Conservation (phyloP, 306 rosid species). For the Elaeagnus macrophylla region DNA sequence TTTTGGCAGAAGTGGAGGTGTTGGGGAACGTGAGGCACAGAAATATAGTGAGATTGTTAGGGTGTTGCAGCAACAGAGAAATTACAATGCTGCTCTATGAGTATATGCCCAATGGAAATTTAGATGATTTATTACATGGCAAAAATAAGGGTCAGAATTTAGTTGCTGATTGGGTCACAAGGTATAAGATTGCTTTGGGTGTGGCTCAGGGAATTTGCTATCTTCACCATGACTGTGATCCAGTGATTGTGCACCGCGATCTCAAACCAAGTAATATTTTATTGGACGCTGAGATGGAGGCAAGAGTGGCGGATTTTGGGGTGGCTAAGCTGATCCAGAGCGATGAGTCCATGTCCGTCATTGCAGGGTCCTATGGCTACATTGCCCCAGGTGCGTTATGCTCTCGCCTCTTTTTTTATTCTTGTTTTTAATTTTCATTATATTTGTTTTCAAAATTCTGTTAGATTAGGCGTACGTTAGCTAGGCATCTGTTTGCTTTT, state of each 20-base stretch:
- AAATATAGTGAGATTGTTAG: slow-evolving; percentile 87
- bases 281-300: slow-evolving; percentile 83
- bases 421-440: background rate
- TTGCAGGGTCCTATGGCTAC: slow-evolving; percentile 94
- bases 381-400: slow-evolving; percentile 74
- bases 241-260: slow-evolving; percentile 82
- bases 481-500: no score
- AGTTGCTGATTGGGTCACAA: slow-evolving; percentile 67
- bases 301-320: slow-evolving; percentile 89
- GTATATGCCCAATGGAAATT: slow-evolving; percentile 86
- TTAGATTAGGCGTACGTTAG: no score
- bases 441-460: background rate
- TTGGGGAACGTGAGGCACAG: slow-evolving; percentile 91
- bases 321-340: slow-evolving; percentile 79
- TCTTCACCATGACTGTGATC: slow-evolving; percentile 94
- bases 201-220: slow-evolving; percentile 96
- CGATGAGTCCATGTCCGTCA: slow-evolving; percentile 91
- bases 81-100: slow-evolving; percentile 82
- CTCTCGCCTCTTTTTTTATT: background rate
- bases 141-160: slow-evolving; percentile 66
- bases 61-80: slow-evolving; percentile 88
- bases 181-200: slow-evolving; percentile 79
- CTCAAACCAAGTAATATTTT: slow-evolving; percentile 81
- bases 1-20: slow-evolving; percentile 86
- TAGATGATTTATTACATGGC: slow-evolving; percentile 68